Evolutionary conservation across 441 rosid genomes (phyloP).

Genomic region (Brassica balearica): DNA sequence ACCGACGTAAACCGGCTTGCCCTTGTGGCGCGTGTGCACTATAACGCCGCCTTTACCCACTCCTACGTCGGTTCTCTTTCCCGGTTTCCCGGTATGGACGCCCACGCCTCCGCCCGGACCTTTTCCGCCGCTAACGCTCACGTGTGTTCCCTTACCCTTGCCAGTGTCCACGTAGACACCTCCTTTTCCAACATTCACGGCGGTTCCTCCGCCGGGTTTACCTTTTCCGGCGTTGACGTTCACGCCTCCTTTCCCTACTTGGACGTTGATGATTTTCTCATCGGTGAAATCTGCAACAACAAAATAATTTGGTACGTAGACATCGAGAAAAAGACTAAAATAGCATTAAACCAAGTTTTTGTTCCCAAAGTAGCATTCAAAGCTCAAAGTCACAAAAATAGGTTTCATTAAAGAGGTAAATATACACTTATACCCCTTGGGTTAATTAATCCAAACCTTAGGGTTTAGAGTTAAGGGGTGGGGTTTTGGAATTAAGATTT

Average conservation of each 20-base stretch:
- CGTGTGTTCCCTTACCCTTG: constrained; percentile 3
- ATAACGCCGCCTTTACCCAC: constrained; percentile 63
- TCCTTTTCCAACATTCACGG: constrained; percentile 59
- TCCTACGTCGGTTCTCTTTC: neutral
- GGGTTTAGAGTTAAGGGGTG: too few species aligned
- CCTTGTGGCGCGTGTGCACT: constrained; percentile 61
- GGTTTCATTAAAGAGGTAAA: too few species aligned
- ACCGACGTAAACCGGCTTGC: constrained; percentile 63
- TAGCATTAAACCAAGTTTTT: too few species aligned
- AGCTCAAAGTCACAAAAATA: too few species aligned
- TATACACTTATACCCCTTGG: too few species aligned
- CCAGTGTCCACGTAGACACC: constrained; percentile 29
- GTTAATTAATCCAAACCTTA: too few species aligned
- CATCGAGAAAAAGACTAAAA: too few species aligned
- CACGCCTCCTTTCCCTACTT: neutral
- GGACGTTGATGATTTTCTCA: neutral
- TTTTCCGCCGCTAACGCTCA: constrained; percentile 8
- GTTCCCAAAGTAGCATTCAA: too few species aligned
- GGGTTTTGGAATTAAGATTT: too few species aligned
- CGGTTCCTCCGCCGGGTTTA: constrained; percentile 60
- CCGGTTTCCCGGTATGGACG: neutral
- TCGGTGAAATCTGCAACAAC: neutral
- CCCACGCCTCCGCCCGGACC: neutral
- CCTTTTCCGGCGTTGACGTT: constrained; percentile 17
- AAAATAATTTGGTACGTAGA: neutral